phyloP scores from a whole-genome alignment of 1,284 basidiomycete genomes.

The Heterobasidion occidentale region DNA sequence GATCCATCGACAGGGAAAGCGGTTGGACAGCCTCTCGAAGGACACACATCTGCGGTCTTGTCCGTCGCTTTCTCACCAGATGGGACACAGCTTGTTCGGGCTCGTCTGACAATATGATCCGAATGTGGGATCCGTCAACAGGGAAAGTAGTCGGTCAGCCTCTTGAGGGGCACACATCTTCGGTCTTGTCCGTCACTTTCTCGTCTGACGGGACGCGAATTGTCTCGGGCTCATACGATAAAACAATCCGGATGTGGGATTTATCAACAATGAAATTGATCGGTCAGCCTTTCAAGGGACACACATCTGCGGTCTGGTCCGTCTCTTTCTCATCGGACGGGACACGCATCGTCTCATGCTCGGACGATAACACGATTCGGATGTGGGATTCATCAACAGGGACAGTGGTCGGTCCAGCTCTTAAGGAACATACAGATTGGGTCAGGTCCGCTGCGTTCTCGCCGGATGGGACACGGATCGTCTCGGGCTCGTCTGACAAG shows the following conservation, averaged over 20 bases:
- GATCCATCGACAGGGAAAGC: background rate
- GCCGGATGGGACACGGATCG: background rate
- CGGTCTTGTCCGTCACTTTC: background rate
- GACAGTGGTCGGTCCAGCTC: background rate
- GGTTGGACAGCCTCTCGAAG: background rate
- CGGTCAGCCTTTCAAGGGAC: background rate
- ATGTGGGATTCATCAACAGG: background rate
- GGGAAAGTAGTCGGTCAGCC: background rate
- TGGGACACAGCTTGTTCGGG: background rate
- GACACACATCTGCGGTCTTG: background rate
- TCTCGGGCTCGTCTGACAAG: background rate
- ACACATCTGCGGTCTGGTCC: background rate
- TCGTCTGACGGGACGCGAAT: background rate
- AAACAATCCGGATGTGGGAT: background rate
- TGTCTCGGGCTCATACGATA: background rate
- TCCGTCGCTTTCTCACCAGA: background rate
- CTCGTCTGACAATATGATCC: background rate
- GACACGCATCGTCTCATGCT: background rate
- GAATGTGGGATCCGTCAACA: background rate
- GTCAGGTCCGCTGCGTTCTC: background rate
- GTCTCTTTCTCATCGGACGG: background rate
- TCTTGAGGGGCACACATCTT: conserved; percentile 1
- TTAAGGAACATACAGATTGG: background rate
- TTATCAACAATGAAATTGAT: background rate
- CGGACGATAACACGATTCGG: background rate